phyloP scores from a whole-genome alignment of 352 stramenopile genomes.

The Globisporangium iwayamae region DNA sequence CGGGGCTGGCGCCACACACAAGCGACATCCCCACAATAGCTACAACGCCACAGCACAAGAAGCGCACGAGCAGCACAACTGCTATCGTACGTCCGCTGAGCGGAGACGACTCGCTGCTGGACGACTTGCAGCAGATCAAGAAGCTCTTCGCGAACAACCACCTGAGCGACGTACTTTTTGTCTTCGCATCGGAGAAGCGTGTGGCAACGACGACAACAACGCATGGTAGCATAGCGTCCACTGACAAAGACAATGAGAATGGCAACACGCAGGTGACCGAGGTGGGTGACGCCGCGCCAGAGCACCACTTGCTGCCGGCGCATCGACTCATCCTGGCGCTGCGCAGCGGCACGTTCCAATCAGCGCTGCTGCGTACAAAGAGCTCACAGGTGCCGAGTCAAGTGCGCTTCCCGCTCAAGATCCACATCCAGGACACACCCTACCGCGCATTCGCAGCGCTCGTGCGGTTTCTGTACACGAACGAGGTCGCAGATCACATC shows the following conservation, averaged over 20 bases:
- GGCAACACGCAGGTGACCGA: neutral
- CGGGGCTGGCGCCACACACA: neutral
- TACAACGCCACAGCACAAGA: neutral
- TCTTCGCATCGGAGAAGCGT: conserved; percentile 50
- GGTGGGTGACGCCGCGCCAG: neutral
- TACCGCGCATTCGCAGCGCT: conserved; percentile 68
- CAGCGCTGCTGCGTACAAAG: conserved; percentile 59
- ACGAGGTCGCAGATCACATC: conserved; percentile 30
- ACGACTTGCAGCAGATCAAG: conserved; percentile 55
- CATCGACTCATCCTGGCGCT: conserved; percentile 74
- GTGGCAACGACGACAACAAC: neutral
- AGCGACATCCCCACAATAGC: neutral
- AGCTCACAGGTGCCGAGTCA: conserved; percentile 63
- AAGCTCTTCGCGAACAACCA: conserved; percentile 65
- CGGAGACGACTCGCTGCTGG: conserved; percentile 27
- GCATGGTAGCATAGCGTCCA: neutral
- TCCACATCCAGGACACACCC: conserved; percentile 78
- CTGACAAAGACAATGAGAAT: neutral
- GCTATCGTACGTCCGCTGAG: neutral
- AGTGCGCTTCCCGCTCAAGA: conserved; percentile 78
- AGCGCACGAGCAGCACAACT: neutral
- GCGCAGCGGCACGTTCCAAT: conserved; percentile 67
- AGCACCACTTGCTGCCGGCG: conserved; percentile 60
- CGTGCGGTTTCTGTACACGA: conserved; percentile 77
- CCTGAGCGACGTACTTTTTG: conserved; percentile 76